A percentile compares a stretch with the other conserved stretches of the same genome.
These are phyloP conservation scores for Dothideomycetes sp. DNA, from an alignment of 2,329 filamentous ascomycete species.

Conservation along the genomic window DNA sequence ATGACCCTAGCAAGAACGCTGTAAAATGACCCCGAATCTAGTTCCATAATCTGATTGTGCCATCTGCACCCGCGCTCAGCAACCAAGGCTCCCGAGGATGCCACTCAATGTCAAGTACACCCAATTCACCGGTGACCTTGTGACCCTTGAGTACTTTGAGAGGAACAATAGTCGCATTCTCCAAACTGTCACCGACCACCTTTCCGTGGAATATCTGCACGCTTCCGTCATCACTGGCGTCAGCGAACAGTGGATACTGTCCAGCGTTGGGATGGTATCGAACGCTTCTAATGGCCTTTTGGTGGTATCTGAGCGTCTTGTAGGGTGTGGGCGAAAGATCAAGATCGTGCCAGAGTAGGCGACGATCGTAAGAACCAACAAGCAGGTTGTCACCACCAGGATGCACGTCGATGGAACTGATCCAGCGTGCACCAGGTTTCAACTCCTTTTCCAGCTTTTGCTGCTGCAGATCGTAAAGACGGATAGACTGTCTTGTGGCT, in stretches of 20 bases:
- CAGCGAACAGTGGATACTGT: conserved; percentile 74
- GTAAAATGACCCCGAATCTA: conserved; percentile 12
- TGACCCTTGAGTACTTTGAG: conserved; percentile 90
- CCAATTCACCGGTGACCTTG: conserved; percentile 72
- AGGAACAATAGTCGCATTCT: conserved; percentile 92
- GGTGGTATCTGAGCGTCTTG: conserved; percentile 93
- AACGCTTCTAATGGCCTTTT: conserved; percentile 80
- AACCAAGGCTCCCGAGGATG: conserved; percentile 91
- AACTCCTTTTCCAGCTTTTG: conserved; percentile 89
- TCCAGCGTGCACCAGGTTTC: conserved; percentile 88
- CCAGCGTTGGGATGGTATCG: conserved; percentile 62
- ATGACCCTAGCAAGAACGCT: background rate
- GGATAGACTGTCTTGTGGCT: conserved; percentile 84
- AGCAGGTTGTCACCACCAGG: conserved; percentile 88
- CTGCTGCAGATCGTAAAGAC: conserved; percentile 84
- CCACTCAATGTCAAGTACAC: conserved; percentile 92
- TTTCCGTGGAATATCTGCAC: conserved; percentile 96
- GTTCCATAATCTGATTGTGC: conserved; percentile 80
- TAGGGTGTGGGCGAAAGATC: conserved; percentile 84
- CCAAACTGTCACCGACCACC: conserved; percentile 87
- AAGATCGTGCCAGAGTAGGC: conserved; percentile 92
- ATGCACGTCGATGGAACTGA: conserved; percentile 88
- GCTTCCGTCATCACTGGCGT: conserved; percentile 88
- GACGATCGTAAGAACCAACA: conserved; percentile 86
- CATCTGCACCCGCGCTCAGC: conserved; percentile 88